phyloP scores from a whole-genome alignment of 495 filamentous ascomycete genomes.

The Corynascus novoguineensis region DNA sequence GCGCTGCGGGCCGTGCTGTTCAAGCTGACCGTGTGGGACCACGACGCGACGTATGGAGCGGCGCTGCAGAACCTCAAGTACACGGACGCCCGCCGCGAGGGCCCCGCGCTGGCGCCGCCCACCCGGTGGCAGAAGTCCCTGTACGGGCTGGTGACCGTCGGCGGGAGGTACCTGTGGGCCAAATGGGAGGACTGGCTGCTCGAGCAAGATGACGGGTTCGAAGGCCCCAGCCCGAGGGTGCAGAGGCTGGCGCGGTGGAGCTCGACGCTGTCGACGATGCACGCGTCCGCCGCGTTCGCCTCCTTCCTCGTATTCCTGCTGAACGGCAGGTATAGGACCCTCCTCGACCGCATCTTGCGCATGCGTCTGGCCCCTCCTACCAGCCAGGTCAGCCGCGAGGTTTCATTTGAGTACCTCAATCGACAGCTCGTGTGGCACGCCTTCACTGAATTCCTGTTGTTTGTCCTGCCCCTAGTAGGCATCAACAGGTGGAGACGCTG shows the following conservation, averaged over 20 bases:
- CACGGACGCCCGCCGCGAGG: slow-evolving; percentile 69
- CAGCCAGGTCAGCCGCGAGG: slow-evolving; percentile 76
- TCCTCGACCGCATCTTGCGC: slow-evolving; percentile 79
- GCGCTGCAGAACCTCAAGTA: slow-evolving; percentile 86
- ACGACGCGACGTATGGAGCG: slow-evolving; percentile 90
- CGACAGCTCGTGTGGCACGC: slow-evolving; percentile 98
- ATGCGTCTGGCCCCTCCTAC: slow-evolving; percentile 81
- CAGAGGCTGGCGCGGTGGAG: slow-evolving; percentile 62
- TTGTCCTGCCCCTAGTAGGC: slow-evolving; percentile 87
- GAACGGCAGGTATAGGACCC: slow-evolving; percentile 84
- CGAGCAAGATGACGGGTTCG: slow-evolving; percentile 65
- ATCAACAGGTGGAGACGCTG: slow-evolving; percentile 89
- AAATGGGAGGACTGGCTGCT: slow-evolving; percentile 86
- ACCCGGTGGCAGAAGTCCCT: slow-evolving; percentile 73
- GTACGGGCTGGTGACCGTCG: slow-evolving; percentile 81
- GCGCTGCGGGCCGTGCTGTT: slow-evolving; percentile 74
- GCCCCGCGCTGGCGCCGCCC: slow-evolving; percentile 53
- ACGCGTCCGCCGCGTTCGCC: slow-evolving; percentile 71
- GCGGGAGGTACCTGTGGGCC: slow-evolving; percentile 79
- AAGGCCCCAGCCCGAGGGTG: slow-evolving; percentile 48
- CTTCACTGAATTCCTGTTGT: slow-evolving; percentile 96
- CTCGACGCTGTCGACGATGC: slow-evolving; percentile 58
- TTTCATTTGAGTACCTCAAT: slow-evolving; percentile 96
- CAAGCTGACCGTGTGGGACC: slow-evolving; percentile 95
- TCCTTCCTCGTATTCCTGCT: slow-evolving; percentile 88